A percentile compares a stretch with the other conserved stretches of the same genome.
phyloP scores from a whole-genome alignment of 371 early-diverging fungal species.

The Actinomortierella ambigua region DNA sequence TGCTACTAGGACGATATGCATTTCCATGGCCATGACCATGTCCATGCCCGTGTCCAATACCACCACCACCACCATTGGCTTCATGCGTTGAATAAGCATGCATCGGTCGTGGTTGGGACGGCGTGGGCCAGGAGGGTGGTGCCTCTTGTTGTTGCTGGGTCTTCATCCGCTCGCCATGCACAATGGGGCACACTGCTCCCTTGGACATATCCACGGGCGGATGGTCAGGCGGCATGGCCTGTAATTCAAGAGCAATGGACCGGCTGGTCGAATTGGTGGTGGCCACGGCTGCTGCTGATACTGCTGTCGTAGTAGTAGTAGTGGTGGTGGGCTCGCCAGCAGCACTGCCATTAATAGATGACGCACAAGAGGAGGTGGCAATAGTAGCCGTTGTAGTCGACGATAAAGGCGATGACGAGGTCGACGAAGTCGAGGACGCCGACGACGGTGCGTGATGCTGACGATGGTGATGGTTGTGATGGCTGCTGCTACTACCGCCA shows the following conservation, averaged over 20 bases:
- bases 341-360: no score
- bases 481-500: no score
- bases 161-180: conserved; percentile 34
- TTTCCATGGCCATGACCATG: neutral
- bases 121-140: no score
- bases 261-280: neutral
- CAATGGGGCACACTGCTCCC: conserved; percentile 40
- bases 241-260: conserved; percentile 21
- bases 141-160: conserved; percentile 1
- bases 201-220: conserved; percentile 27
- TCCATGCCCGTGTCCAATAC: conserved; percentile 12
- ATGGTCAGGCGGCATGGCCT: conserved; percentile 46
- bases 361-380: neutral
- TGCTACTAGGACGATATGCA: no score
- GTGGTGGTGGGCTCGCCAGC: no score
- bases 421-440: neutral
- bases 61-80: neutral
- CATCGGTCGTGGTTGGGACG: no score
- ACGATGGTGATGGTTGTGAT: conserved; percentile 24
- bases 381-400: no score
- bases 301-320: no score
- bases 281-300: neutral
- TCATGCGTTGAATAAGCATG: neutral
- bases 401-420: conserved; percentile 11
- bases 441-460: neutral